These are phyloP conservation scores for Colletotrichum viniferum DNA, from an alignment of 2,329 filamentous ascomycete species.

Conservation along the genomic window DNA sequence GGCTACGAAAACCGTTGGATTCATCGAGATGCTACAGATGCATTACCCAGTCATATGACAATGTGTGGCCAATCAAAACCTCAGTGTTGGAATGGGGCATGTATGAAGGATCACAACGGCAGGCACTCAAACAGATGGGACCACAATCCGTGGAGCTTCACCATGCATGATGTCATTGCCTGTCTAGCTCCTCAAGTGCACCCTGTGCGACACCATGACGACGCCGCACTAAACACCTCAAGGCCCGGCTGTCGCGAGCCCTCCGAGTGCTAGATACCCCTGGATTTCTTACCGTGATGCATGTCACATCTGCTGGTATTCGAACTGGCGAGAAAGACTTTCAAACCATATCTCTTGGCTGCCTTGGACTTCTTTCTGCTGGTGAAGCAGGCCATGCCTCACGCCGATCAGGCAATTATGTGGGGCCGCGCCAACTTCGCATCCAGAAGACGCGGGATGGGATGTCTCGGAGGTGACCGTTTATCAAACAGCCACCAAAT, in stretches of 20 bases:
- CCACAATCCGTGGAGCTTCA: not conserved
- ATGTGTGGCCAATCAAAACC: not conserved
- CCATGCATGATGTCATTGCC: constrained; percentile 10
- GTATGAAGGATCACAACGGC: not conserved
- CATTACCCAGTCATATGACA: not conserved
- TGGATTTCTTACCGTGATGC: not conserved
- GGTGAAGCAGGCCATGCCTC: not conserved
- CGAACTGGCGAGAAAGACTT: not conserved
- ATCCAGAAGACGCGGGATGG: not conserved
- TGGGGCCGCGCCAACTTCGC: not conserved
- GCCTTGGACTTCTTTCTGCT: not conserved
- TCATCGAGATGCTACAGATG: not conserved
- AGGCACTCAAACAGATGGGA: not conserved
- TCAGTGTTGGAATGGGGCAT: not conserved
- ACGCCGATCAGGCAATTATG: not conserved
- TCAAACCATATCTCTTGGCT: not conserved
- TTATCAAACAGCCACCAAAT: not conserved
- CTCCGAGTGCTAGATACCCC: not conserved
- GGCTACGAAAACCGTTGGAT: not conserved
- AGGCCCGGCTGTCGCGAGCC: not conserved
- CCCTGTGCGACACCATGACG: not conserved
- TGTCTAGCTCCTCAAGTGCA: not conserved
- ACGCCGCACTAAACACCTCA: not conserved
- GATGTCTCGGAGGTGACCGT: not conserved
- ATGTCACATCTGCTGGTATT: not conserved